These are phyloP conservation scores for Flaveria linearis DNA, from an alignment of 129 eudicot genomes.

Conservation along the genomic window DNA sequence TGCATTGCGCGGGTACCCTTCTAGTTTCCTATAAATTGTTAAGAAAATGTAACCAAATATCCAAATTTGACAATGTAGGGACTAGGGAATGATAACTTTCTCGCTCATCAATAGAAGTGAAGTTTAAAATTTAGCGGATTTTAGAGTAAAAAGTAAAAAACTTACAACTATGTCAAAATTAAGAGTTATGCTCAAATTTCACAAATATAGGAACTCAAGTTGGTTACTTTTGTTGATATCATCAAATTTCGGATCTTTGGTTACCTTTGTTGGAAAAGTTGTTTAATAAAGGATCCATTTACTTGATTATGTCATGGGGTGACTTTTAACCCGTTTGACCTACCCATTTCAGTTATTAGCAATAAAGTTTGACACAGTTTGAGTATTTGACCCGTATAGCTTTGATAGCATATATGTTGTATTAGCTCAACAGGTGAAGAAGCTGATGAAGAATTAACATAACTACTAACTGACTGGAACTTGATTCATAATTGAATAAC, in stretches of 20 bases:
- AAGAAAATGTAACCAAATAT: too few relatives aligned
- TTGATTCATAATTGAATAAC: constrained; percentile 29
- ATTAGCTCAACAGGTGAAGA: constrained; percentile 43
- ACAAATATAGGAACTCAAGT: too few relatives aligned
- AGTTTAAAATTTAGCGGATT: too few relatives aligned
- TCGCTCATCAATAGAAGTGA: too few relatives aligned
- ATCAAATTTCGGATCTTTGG: not conserved
- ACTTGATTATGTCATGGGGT: not conserved
- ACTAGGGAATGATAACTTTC: too few relatives aligned
- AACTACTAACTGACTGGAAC: constrained; percentile 26
- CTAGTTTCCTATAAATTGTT: too few relatives aligned
- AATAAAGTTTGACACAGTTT: not conserved
- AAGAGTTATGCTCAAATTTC: too few relatives aligned
- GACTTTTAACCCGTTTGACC: constrained; percentile 8
- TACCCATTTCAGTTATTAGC: constrained; percentile 1
- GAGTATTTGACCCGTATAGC: constrained; percentile 11
- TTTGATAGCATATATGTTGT: constrained; percentile 12
- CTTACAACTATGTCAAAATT: too few relatives aligned
- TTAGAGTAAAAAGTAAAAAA: too few relatives aligned
- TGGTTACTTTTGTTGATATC: too few relatives aligned
- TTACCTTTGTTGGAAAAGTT: not conserved
- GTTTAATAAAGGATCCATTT: not conserved
- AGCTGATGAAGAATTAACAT: constrained; percentile 37
- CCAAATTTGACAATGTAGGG: too few relatives aligned
- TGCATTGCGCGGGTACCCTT: too few relatives aligned